Evolutionary conservation across 345 rosid genomes (phyloP).

Genomic region (Eucalyptus erythrocorys): DNA sequence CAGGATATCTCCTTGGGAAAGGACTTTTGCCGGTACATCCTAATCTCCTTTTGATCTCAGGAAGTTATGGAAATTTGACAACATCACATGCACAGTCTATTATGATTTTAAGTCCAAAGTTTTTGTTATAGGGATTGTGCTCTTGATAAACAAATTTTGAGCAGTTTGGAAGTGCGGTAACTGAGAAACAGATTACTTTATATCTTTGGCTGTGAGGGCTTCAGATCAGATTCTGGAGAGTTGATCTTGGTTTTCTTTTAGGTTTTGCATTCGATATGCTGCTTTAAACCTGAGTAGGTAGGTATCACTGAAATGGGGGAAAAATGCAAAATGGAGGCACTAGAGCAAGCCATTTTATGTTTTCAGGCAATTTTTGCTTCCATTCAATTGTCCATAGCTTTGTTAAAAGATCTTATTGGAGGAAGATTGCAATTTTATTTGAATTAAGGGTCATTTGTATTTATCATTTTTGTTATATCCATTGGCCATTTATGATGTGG

Average conservation of each 20-base stretch:
- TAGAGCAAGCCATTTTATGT: neutral
- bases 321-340: neutral
- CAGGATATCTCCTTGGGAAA: conserved; percentile 46
- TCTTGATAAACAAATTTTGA: neutral
- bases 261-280: neutral
- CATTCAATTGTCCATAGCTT: neutral
- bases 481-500: neutral
- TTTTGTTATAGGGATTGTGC: neutral
- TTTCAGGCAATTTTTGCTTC: neutral
- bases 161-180: neutral
- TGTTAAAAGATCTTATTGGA: neutral
- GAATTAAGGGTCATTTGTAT: neutral
- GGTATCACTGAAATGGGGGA: neutral
- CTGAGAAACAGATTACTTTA: neutral
- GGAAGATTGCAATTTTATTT: neutral
- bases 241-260: neutral
- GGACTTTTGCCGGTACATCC: conserved; percentile 53
- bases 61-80: neutral
- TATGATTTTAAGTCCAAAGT: neutral
- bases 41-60: conserved; percentile 1
- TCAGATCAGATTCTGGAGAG: neutral
- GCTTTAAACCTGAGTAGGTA: neutral
- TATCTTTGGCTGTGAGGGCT: neutral
- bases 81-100: neutral
- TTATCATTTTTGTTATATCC: neutral